phyloP scores from a whole-genome alignment of 2,329 filamentous ascomycete genomes.

The Aureobasidium sp. region DNA sequence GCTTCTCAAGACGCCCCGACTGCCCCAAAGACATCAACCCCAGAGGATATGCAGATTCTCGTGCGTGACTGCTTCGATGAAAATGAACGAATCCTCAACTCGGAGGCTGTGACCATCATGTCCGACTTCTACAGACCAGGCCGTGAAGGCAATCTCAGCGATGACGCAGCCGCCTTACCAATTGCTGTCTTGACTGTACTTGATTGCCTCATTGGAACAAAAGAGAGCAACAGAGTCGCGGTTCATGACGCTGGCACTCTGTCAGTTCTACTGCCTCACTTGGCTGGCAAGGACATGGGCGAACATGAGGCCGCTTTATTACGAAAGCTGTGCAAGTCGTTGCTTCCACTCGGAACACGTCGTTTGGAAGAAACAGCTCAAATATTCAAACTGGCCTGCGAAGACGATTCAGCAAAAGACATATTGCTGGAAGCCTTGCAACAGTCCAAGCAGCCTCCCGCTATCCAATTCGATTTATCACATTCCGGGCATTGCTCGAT shows the following conservation, averaged over 20 bases:
- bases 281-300: neutral
- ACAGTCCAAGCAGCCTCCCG: constrained; percentile 66
- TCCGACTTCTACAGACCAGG: neutral
- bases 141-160: no score
- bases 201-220: neutral
- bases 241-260: constrained; percentile 12
- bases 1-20: no score
- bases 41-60: neutral
- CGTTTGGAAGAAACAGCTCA: constrained; percentile 75
- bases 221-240: constrained; percentile 4
- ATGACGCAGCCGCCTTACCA: neutral
- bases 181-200: constrained; percentile 1
- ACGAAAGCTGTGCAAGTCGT: constrained; percentile 56
- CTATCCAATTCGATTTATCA: constrained; percentile 90
- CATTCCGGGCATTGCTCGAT: constrained; percentile 81
- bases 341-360: constrained; percentile 69
- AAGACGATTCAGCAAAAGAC: constrained; percentile 46
- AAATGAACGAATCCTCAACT: neutral
- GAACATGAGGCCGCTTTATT: constrained; percentile 32
- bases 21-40: neutral
- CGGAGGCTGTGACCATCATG: neutral
- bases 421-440: constrained; percentile 69
- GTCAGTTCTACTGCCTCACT: constrained; percentile 2
- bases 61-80: neutral
- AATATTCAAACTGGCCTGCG: constrained; percentile 51